These are phyloP conservation scores for Phlebiopsis flavidoalba DNA, from an alignment of 768 basidiomycete genomes.

Conservation along the genomic window DNA sequence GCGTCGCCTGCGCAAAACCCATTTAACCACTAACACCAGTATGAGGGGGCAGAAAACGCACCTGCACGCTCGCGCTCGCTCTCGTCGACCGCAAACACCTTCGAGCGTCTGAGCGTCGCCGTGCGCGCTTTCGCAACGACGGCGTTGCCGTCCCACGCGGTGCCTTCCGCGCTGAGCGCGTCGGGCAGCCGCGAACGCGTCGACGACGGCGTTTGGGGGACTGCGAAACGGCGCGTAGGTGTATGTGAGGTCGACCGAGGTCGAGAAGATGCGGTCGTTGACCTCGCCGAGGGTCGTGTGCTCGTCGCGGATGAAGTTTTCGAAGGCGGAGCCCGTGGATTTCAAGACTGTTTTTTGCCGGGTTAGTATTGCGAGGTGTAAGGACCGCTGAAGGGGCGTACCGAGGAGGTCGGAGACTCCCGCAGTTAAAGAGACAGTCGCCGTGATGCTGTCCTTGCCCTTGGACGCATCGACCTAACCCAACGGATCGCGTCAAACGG, in stretches of 20 bases:
- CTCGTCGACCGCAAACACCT: constrained; percentile 81
- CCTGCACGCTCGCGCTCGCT: constrained; percentile 94
- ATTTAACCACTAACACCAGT: background rate
- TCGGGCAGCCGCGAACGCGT: constrained; percentile 41
- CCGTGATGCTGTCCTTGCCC: constrained; percentile 59
- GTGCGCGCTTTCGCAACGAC: constrained; percentile 47
- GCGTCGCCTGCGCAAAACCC: constrained; percentile 59
- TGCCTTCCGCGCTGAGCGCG: constrained; percentile 30
- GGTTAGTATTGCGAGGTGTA: background rate
- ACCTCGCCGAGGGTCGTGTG: constrained; percentile 86
- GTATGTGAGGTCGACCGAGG: constrained; percentile 76
- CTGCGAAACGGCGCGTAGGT: constrained; percentile 45
- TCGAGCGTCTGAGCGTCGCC: constrained; percentile 66
- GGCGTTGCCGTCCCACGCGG: constrained; percentile 55
- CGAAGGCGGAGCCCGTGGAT: constrained; percentile 81
- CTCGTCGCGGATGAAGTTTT: constrained; percentile 76
- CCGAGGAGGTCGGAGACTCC: constrained; percentile 81
- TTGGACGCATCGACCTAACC: constrained; percentile 57
- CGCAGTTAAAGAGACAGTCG: constrained; percentile 53
- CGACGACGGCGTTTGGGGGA: constrained; percentile 38
- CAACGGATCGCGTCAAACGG: constrained; percentile 2
- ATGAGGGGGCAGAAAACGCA: constrained; percentile 29
- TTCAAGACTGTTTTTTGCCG: constrained; percentile 68
- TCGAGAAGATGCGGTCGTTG: constrained; percentile 86
- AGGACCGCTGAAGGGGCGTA: constrained; percentile 30